Percentiles rank a stretch among this genome's conserved stretches.
Conservation (phyloP, 169 alveolate species). For the Plasmodium reichenowi region DNA sequence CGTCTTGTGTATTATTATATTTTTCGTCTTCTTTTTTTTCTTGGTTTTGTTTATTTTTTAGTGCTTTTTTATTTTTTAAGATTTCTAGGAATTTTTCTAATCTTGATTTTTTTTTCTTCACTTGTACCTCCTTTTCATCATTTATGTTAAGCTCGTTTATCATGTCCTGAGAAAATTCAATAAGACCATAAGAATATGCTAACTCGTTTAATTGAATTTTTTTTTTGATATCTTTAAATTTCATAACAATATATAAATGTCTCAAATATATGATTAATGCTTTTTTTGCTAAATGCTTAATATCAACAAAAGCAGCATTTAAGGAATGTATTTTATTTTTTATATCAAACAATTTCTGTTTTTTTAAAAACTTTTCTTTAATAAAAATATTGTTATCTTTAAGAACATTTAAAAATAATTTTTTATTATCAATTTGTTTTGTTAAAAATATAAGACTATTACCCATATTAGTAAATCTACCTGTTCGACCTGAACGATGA, state of each 20-base stretch:
- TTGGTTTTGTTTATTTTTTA: slow-evolving; percentile 6
- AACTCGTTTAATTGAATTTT: slow-evolving; percentile 39
- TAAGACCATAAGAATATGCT: slow-evolving; percentile 59
- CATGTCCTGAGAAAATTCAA: slow-evolving; percentile 43
- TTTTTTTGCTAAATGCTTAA: slow-evolving; percentile 64
- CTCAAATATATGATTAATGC: slow-evolving; percentile 57
- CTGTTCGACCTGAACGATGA: slow-evolving; percentile 99
- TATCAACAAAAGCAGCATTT: slow-evolving; percentile 75
- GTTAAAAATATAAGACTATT: slow-evolving; percentile 81
- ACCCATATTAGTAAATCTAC: slow-evolving; percentile 95
- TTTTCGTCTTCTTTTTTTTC: background rate
- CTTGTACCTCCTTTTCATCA: slow-evolving; percentile 15
- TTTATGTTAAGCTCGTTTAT: slow-evolving; percentile 27
- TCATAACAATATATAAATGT: slow-evolving; percentile 74
- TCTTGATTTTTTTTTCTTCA: slow-evolving; percentile 47
- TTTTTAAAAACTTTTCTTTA: slow-evolving; percentile 61
- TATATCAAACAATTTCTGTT: slow-evolving; percentile 59
- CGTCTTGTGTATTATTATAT: background rate
- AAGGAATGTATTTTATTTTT: slow-evolving; percentile 63
- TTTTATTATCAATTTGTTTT: slow-evolving; percentile 67
- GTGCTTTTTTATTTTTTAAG: slow-evolving; percentile 23
- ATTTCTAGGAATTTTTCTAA: slow-evolving; percentile 66
- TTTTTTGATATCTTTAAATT: slow-evolving; percentile 41
- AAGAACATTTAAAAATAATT: slow-evolving; percentile 46
- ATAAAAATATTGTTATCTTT: slow-evolving; percentile 63